phyloP scores from a whole-genome alignment of 1,284 basidiomycete genomes.

The Pseudozyma sp. region DNA sequence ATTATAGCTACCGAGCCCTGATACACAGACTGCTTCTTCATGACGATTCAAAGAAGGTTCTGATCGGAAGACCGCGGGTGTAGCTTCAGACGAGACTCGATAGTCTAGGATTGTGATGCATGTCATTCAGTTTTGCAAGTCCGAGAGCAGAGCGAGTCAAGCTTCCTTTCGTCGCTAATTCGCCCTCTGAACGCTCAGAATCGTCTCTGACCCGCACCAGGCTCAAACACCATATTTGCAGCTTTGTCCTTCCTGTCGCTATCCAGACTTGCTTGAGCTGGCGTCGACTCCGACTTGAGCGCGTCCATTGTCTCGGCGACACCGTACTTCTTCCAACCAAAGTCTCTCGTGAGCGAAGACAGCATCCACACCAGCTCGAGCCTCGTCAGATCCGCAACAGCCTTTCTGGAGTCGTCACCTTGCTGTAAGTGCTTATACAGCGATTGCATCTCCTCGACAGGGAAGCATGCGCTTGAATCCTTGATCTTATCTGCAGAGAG shows the following conservation, averaged over 20 bases:
- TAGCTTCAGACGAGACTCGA: no score
- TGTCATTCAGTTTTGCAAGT: no score
- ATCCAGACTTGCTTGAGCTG: slow-evolving; percentile 13
- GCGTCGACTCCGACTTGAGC: slow-evolving; percentile 19
- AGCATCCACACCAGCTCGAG: slow-evolving; percentile 35
- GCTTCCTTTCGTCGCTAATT: no score
- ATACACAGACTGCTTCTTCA: no score
- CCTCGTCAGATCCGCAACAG: slow-evolving; percentile 9
- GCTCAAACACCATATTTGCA: slow-evolving; percentile 29
- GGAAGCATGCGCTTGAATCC: slow-evolving; percentile 16
- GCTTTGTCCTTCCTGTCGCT: slow-evolving; percentile 30
- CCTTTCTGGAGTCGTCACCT: neutral
- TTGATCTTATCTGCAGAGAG: slow-evolving; percentile 29
- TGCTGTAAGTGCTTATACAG: neutral
- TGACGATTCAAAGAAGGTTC: no score
- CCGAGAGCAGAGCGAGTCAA: neutral
- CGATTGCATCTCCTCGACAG: slow-evolving; percentile 9
- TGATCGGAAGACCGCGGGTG: no score
- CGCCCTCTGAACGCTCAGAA: slow-evolving; percentile 11
- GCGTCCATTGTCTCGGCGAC: slow-evolving; percentile 19
- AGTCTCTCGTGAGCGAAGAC: slow-evolving; percentile 12
- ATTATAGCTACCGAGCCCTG: no score
- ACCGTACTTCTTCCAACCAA: slow-evolving; percentile 26
- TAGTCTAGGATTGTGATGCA: no score
- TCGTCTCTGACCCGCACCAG: slow-evolving; percentile 23